A percentile compares a stretch with the other conserved stretches of the same genome.
These are phyloP conservation scores for Arctium minus DNA, from an alignment of 129 eudicot species.

Conservation along the genomic window DNA sequence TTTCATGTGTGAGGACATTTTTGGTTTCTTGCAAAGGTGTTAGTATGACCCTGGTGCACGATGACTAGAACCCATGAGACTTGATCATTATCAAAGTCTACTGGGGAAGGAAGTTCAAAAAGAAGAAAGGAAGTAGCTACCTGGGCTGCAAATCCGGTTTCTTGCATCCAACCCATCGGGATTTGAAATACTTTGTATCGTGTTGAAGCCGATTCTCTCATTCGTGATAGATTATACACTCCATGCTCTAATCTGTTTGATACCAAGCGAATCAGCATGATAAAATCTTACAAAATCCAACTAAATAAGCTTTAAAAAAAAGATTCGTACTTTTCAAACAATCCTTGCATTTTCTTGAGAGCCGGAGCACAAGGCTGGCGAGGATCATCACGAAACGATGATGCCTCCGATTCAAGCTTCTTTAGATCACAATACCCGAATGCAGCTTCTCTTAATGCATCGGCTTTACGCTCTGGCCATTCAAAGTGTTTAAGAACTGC, in stretches of 20 bases:
- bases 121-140: constrained; percentile 24
- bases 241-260: constrained; percentile 77
- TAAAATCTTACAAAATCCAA: neutral
- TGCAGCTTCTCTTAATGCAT: constrained; percentile 97
- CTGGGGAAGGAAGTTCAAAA: neutral
- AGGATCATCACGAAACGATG: constrained; percentile 69
- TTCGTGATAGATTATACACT: constrained; percentile 74
- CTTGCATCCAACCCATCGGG: constrained; percentile 90
- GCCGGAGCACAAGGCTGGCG: constrained; percentile 75
- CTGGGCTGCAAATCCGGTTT: constrained; percentile 79
- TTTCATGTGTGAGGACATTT: neutral
- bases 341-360: constrained; percentile 92
- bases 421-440: constrained; percentile 85
- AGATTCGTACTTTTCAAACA: constrained; percentile 72
- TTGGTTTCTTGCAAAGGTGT: neutral
- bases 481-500: constrained; percentile 94
- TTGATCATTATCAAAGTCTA: neutral
- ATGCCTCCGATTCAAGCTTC: constrained; percentile 79
- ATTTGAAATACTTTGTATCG: constrained; percentile 69
- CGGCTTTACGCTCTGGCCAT: constrained; percentile 96
- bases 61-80: neutral
- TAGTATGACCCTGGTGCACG: neutral
- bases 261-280: constrained; percentile 10
- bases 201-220: constrained; percentile 84
- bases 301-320: neutral